Base-by-base conservation (phyloP, 2,329 filamentous ascomycete species). In the Verticillium tricorpus region DNA sequence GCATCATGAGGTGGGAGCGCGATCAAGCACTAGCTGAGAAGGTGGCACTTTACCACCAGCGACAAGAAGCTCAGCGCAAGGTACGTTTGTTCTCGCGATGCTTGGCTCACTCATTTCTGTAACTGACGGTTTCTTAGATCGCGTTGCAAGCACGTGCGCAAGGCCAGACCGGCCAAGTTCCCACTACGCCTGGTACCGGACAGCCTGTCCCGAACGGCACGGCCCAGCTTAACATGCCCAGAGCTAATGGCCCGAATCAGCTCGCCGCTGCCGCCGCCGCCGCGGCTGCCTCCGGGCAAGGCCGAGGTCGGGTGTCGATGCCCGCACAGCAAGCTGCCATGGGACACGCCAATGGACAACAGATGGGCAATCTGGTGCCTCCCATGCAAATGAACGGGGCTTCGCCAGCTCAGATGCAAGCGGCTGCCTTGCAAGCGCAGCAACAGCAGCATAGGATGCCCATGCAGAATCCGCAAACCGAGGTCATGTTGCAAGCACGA, bases 1-100 rank as follows among this genome's bases (percentile, higher is more conserved):
- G 93, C 71, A 84, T 91, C 59, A 83, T 97, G 71, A 93, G 95
- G 68, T 89, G 90, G 77, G 94, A 98, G 71, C 87, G 92, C 55
- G 94, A 98, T 68, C 82, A 93, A 70, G 82, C 83, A 65, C 70
- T 89, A 61, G 82, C 82, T 22, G 85, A 89, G 71, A 82, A 84
- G 69, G 81, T 88, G 78, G 78, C 80, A 58, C 78, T 82, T 64
- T 80, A 79, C 66, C 77, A 80, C 59, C 80, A 82, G 66, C 85
- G 89, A 62, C 87, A 90, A 72, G 82, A 90, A 68, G 75, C 77
- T 64, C 78, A 82, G 65, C 77, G 84, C 71, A 79, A 83, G 75
- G 84, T 85, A 80, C 73, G 81, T 76, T 28, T 63, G 68, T 59
- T 58, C 73, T 73, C 69, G 74, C 66, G 8, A 25, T 55, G 11